Percentiles rank a stretch among this genome's conserved stretches.
Conservation (phyloP, 108 stramenopile genomes). For the Schizochytrium sp. region DNA sequence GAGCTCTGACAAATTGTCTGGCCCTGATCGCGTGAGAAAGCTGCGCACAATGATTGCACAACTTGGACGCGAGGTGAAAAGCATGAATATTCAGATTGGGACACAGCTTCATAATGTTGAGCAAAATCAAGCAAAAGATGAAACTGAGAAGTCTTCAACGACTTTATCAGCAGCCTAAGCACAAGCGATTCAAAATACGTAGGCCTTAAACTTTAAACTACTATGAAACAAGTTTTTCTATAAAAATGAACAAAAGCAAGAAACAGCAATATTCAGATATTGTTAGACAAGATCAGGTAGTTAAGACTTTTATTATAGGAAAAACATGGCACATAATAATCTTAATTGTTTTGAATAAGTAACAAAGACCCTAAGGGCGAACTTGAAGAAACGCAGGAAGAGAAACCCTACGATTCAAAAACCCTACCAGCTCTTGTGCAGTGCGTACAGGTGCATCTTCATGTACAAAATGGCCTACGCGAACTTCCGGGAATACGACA, state of each 20-base stretch:
- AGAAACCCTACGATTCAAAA: neutral
- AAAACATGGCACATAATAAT: no score
- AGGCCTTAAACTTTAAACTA: no score
- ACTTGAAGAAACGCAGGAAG: conserved; percentile 17
- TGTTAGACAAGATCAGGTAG: no score
- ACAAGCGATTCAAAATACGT: no score
- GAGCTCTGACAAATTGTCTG: neutral
- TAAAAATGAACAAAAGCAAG: no score
- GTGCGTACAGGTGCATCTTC: conserved; percentile 53
- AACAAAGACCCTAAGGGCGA: neutral
- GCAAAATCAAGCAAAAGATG: no score
- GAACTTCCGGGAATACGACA: conserved; percentile 37
- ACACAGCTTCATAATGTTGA: neutral
- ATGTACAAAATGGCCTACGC: conserved; percentile 37
- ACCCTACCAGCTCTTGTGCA: neutral
- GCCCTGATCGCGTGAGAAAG: neutral
- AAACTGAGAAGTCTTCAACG: no score
- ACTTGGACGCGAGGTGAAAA: neutral
- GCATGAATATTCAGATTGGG: neutral
- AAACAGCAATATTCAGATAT: no score
- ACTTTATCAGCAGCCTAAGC: no score
- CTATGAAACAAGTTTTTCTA: no score
- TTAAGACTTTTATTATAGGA: no score
- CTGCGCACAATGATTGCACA: neutral
- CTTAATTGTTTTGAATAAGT: neutral